phyloP scores from a whole-genome alignment of 352 stramenopile genomes.

The Elongisporangium anandrum region DNA sequence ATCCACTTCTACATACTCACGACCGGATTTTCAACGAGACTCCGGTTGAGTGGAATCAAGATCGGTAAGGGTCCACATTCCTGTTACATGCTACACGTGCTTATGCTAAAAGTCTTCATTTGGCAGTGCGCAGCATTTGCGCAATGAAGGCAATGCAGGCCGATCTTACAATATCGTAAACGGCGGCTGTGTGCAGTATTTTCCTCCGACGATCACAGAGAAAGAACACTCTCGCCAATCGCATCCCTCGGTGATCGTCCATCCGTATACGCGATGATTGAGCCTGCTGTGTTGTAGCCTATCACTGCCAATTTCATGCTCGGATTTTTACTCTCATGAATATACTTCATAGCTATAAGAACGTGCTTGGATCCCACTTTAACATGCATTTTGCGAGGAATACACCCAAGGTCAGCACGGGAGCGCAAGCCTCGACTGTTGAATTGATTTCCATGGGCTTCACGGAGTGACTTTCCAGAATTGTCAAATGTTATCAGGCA shows the following conservation, averaged over 20 bases:
- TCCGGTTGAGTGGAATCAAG: slow-evolving; percentile 39
- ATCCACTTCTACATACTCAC: slow-evolving; percentile 41
- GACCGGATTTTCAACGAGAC: slow-evolving; percentile 72
- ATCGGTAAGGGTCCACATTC: slow-evolving; percentile 24
- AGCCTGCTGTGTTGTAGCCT: not conserved
- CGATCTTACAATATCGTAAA: slow-evolving; percentile 70
- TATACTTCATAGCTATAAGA: no score
- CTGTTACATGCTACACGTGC: not conserved
- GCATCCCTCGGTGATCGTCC: slow-evolving; percentile 60
- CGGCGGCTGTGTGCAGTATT: slow-evolving; percentile 44
- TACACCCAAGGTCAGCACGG: no score
- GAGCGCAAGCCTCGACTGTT: no score
- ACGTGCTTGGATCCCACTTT: no score
- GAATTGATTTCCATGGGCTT: no score
- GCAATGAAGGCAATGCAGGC: slow-evolving; percentile 59
- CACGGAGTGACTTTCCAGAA: not conserved
- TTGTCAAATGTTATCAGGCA: no score
- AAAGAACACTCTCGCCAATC: slow-evolving; percentile 60
- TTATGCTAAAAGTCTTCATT: not conserved
- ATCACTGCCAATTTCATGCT: not conserved
- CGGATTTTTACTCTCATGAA: not conserved
- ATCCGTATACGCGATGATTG: slow-evolving; percentile 52
- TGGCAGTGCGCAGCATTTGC: slow-evolving; percentile 63
- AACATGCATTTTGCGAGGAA: no score
- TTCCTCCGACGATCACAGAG: slow-evolving; percentile 58